Evolutionary conservation across 768 basidiomycete species (phyloP), one percentile per base, ranked within the genome.

Genomic region (Vararia minispora): DNA sequence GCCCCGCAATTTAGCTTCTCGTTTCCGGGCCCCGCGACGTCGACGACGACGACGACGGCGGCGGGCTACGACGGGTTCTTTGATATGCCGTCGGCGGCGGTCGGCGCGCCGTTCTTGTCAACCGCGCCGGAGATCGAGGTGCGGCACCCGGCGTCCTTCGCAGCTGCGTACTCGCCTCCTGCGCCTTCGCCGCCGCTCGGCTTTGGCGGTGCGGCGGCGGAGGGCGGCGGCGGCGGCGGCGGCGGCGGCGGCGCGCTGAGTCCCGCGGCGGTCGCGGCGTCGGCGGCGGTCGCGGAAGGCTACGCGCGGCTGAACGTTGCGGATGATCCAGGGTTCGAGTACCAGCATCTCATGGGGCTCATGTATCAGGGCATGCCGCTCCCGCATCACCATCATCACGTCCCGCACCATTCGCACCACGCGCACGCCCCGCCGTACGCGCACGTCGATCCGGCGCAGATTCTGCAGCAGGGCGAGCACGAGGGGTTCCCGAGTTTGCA

Each of bases 401-500:
- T n/a, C n/a, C n/a, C n/a, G n/a, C n/a, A n/a, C n/a, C n/a, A n/a
- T n/a, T n/a, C n/a, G n/a, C n/a, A n/a, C n/a, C n/a, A n/a, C n/a
- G n/a, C n/a, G n/a, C n/a, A n/a, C n/a, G n/a, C n/a, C n/a, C n/a
- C n/a, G n/a, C 71, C 73, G 6, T 84, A 72, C 59, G 85, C 83
- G 25, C 80, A 84, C 58, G 84, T 97, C 42, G 88, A 97, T 62
- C 92, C 92, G 6, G 82, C 83, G n/a, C 88, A 94, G 60, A 84
- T 94, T 30, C 58, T 72, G 42, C 65, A 64, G n/a, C 56, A 62
- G 28, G 65, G 69, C 29, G 62, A 64, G 32, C 41, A 46, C 35
- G 61, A 64, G 25, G 56, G 63, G 9, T 68, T 68, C 51, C 59
- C 66, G 29, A 64, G 64, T 45, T 75, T 74, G 61, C 82, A 79